Evolutionary conservation across 2,329 filamentous ascomycete species (phyloP), one percentile per base, ranked within the genome.

Genomic region (Zymoseptoria brevis): DNA sequence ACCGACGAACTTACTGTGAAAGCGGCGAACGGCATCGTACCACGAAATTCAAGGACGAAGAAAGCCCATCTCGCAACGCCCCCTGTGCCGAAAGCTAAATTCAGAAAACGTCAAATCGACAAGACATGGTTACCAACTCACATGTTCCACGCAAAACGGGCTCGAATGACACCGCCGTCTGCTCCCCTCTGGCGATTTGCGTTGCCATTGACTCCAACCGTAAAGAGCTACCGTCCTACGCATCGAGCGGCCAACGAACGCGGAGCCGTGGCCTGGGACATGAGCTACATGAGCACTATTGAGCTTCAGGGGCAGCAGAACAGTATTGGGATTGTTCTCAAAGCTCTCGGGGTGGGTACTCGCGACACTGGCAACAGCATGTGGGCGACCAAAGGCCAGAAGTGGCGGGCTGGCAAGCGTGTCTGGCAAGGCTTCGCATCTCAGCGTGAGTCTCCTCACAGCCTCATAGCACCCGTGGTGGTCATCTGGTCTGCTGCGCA

Each of bases 91-190:
- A 81, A 80, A 51, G 83, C 82, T 21, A 92, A 87, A 68, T 97
- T 90, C 71, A 85, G 87, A 65, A 94, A 90, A 75, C 86, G 94
- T 30, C 93, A 97, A 72, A 77, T 87, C 52, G 81, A 89, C 73
- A 97, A 97, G 78, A 91, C 89, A 2, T 96, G 93, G 90, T 79
- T 99, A 16, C 94, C 94, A 0, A 97, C 94, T 6, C 94, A 99
- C 73, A 76, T 95, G 64, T 99, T 89, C 83, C 92, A 96, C 75
- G 87, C 93, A 2, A 99, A 99, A 74, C 81, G 94, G 60, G 90
- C 94, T 21, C 88, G 83, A 61, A 95, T 99, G 89, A 91, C 91
- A 0, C 81, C 84, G 7, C 87, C 89, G 0, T 86, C 83, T 54
- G 81, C 87, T 51, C 87, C 90, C 2, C 75, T 94, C n/a, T 99